A percentile compares a stretch with the other conserved stretches of the same genome.
Evolutionary conservation across 1,139 yeast species (phyloP).

Genomic region (Pichia terricola): DNA sequence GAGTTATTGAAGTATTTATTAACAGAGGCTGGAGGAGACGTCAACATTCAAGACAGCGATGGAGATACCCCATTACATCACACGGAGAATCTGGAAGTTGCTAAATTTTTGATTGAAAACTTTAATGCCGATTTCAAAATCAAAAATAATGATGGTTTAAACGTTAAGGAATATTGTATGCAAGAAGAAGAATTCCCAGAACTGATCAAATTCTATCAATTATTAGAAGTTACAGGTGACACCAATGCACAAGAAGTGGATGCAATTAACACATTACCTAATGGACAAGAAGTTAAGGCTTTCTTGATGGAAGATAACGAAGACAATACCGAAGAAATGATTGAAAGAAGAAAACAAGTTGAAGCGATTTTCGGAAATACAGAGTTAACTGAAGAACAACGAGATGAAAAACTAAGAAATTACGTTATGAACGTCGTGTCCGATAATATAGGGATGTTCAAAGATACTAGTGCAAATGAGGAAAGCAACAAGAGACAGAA

Average conservation of each 20-base stretch:
- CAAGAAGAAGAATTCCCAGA: conserved; percentile 87
- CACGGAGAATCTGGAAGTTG: conserved; percentile 62
- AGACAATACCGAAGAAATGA: conserved; percentile 10
- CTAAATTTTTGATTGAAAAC: conserved; percentile 55
- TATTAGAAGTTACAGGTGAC: conserved; percentile 12
- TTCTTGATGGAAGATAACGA: conserved; percentile 25
- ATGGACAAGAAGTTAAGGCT: conserved; percentile 52
- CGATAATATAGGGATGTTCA: conserved; percentile 28
- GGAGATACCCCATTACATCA: conserved; percentile 96
- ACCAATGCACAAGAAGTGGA: conserved; percentile 4
- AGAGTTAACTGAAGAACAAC: conserved; percentile 51
- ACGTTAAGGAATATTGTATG: conserved; percentile 53
- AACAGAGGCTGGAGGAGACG: conserved; percentile 51
- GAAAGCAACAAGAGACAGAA: conserved; percentile 18
- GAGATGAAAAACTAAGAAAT: conserved; percentile 45
- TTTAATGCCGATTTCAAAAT: conserved; percentile 55
- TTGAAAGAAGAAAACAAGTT: conserved; percentile 45
- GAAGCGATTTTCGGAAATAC: conserved; percentile 69
- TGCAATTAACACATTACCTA: conserved; percentile 20
- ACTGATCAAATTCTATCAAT: conserved; percentile 47
- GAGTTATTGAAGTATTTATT: conserved; percentile 57
- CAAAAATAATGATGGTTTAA: conserved; percentile 64
- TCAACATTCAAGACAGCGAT: conserved; percentile 73
- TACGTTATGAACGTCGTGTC: conserved; percentile 59
- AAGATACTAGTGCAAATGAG: conserved; percentile 7